phyloP scores from a whole-genome alignment of 2,329 filamentous ascomycete genomes.

The Aschersonia sp. region DNA sequence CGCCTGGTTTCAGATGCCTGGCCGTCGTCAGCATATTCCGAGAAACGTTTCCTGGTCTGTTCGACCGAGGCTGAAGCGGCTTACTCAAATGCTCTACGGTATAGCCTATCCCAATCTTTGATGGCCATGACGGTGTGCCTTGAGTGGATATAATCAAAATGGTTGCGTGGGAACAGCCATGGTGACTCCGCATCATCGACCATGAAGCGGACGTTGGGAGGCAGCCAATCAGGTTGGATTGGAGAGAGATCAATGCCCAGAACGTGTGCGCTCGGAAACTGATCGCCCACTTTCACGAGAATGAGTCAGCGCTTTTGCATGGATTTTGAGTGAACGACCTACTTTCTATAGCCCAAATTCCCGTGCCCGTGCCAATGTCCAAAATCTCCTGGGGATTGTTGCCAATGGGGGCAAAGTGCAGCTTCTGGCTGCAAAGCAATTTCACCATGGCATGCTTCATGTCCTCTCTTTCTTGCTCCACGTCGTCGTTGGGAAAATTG shows the following conservation, averaged over 20 bases:
- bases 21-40: no score
- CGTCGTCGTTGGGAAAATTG: slow-evolving; percentile 45
- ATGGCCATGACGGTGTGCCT: slow-evolving; percentile 41
- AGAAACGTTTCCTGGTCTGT: no score
- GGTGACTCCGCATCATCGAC: slow-evolving; percentile 42
- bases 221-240: slow-evolving; percentile 35
- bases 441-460: slow-evolving; percentile 40
- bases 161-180: slow-evolving; percentile 37
- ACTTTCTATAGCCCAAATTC: slow-evolving; percentile 45
- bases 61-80: slow-evolving; percentile 4
- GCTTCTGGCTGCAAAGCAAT: slow-evolving; percentile 28
- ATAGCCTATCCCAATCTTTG: slow-evolving; percentile 36
- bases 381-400: slow-evolving; percentile 32
- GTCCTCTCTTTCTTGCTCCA: slow-evolving; percentile 42
- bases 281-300: slow-evolving; percentile 26
- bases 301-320: no score
- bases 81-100: slow-evolving; percentile 31
- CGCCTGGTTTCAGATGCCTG: slow-evolving; percentile 36
- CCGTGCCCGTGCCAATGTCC: slow-evolving; percentile 44
- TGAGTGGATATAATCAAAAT: slow-evolving; percentile 48
- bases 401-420: slow-evolving; percentile 38
- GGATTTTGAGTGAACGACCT: slow-evolving; percentile 5
- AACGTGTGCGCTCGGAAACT: slow-evolving; percentile 26
- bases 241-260: slow-evolving; percentile 31
- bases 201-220: slow-evolving; percentile 39